A percentile compares a stretch with the other conserved stretches of the same genome.
Evolutionary conservation across 2,329 filamentous ascomycete genomes (phyloP).

Genomic region (Aspergillus alliaceus): DNA sequence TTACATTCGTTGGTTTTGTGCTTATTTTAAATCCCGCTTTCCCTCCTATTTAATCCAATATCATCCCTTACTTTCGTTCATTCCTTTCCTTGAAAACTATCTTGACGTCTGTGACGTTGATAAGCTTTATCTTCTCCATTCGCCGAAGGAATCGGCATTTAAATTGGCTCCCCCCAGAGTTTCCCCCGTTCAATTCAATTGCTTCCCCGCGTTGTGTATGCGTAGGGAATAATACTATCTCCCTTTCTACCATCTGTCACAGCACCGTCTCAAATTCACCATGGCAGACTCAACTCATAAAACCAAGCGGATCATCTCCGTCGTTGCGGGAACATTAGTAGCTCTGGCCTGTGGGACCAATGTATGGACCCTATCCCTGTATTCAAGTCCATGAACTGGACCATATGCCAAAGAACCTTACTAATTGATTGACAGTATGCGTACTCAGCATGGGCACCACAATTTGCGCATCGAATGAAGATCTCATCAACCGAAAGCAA

Average conservation of each 20-base stretch:
- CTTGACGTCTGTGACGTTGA: constrained; percentile 1
- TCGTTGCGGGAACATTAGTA: constrained; percentile 79
- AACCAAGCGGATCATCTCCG: constrained; percentile 72
- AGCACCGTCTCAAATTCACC: constrained; percentile 6
- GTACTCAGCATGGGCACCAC: constrained; percentile 96
- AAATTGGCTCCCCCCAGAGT: background rate
- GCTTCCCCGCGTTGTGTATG: background rate
- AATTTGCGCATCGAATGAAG: constrained; percentile 83
- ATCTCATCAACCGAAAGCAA: constrained; percentile 93
- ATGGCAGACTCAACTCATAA: constrained; percentile 31
- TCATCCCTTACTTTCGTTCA: background rate
- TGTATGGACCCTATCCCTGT: constrained; percentile 49
- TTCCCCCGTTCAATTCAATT: background rate
- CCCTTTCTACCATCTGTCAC: background rate
- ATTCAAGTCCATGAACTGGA: background rate
- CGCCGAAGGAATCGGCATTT: constrained; percentile 1
- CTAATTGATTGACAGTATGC: constrained; percentile 68
- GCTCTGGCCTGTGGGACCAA: constrained; percentile 91
- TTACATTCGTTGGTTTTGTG: background rate
- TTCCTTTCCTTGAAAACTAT: background rate
- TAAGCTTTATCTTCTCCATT: constrained; percentile 3
- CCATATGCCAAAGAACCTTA: background rate
- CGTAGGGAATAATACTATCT: background rate
- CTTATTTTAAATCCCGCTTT: background rate
- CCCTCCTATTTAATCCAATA: background rate